Conservation (phyloP, 306 rosid species). For the Dryas alaskensis region DNA sequence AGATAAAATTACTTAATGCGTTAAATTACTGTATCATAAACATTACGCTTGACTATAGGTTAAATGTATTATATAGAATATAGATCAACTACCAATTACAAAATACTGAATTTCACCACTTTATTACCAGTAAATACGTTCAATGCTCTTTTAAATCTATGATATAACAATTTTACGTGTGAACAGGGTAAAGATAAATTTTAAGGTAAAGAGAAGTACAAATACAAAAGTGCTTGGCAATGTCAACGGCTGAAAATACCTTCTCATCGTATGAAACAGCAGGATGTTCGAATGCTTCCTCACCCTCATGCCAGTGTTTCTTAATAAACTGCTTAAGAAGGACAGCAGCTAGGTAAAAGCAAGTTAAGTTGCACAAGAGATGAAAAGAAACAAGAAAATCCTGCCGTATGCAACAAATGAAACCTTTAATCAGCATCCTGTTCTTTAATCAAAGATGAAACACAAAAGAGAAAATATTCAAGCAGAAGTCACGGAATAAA, state of each 20-base stretch:
- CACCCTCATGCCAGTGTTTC: conserved; percentile 92
- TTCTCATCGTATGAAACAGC: conserved; percentile 71
- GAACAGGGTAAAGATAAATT: neutral
- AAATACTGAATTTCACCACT: too few relatives aligned
- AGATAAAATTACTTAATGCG: too few relatives aligned
- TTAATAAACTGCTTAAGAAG: conserved; percentile 89
- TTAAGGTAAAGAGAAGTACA: conserved; percentile 2
- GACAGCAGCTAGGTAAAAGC: conserved; percentile 89
- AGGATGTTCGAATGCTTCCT: conserved; percentile 84
- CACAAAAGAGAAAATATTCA: neutral
- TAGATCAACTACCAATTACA: too few relatives aligned
- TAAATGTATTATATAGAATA: too few relatives aligned
- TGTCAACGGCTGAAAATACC: conserved; percentile 40
- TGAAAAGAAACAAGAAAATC: conserved; percentile 11
- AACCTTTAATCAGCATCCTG: conserved; percentile 10
- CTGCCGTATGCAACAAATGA: conserved; percentile 19
- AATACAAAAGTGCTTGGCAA: conserved; percentile 1
- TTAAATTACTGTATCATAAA: too few relatives aligned
- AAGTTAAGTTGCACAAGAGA: conserved; percentile 57
- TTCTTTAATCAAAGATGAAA: neutral
- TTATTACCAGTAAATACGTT: too few relatives aligned
- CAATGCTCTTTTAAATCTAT: too few relatives aligned
- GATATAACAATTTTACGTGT: neutral
- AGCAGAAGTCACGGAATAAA: neutral
- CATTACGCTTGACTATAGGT: too few relatives aligned